phyloP scores from a whole-genome alignment of 768 basidiomycete genomes.

The Tylopilus vinaceipallidus region DNA sequence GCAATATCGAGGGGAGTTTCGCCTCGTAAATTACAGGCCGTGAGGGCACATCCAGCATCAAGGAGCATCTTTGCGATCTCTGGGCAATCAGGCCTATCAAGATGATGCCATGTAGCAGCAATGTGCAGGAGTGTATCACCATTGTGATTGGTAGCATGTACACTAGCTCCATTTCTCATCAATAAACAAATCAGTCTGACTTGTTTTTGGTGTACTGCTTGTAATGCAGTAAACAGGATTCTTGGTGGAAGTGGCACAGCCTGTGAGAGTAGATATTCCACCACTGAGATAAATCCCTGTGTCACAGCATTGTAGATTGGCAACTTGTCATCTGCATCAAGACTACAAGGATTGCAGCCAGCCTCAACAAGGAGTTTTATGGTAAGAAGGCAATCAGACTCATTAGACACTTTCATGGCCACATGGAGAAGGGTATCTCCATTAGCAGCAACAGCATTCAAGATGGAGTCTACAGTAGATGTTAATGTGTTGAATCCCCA shows the following conservation, averaged over 20 bases:
- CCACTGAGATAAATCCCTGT: too few species aligned
- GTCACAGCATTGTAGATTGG: too few species aligned
- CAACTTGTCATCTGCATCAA: too few species aligned
- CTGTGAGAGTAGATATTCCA: background rate
- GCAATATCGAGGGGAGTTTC: background rate
- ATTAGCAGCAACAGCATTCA: background rate
- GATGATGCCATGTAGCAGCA: background rate
- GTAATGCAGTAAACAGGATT: background rate
- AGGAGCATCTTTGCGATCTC: background rate
- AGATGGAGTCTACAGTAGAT: background rate
- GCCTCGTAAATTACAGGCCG: background rate
- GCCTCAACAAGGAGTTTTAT: background rate
- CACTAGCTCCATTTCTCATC: background rate
- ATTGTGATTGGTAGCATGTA: background rate
- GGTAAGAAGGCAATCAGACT: too few species aligned
- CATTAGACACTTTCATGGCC: too few species aligned
- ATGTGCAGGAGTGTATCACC: background rate
- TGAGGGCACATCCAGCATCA: background rate
- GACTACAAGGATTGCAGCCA: background rate
- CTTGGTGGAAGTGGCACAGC: background rate
- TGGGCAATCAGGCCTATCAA: background rate
- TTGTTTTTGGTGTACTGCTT: background rate
- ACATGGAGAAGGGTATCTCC: too few species aligned
- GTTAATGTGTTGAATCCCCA: background rate
- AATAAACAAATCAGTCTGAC: slow-evolving; percentile 3